Evolutionary conservation across 2,329 filamentous ascomycete species (phyloP).

Genomic region (Neophaeococcomyces mojaviensis): DNA sequence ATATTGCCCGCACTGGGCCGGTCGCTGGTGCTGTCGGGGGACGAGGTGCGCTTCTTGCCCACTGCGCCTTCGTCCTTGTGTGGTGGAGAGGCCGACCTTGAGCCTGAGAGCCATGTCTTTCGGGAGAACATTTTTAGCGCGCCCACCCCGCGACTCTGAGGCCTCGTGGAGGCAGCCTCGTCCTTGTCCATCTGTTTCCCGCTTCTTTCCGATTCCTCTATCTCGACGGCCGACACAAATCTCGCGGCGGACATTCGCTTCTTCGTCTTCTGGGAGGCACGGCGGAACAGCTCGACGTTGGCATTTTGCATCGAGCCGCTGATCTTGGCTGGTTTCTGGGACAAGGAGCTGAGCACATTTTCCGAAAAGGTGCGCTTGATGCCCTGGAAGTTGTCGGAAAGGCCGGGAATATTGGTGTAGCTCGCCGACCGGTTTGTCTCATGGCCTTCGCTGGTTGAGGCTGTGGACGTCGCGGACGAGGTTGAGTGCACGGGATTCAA

Average conservation of each 20-base stretch:
- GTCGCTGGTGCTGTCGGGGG: constrained; percentile 13
- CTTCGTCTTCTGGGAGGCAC: constrained; percentile 22
- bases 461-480: constrained; percentile 1
- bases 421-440: constrained; percentile 49
- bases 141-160: constrained; percentile 28
- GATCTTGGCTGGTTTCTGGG: constrained; percentile 12
- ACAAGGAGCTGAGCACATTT: constrained; percentile 30
- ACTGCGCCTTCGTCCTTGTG: constrained; percentile 26
- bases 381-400: constrained; percentile 30
- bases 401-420: constrained; percentile 47
- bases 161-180: constrained; percentile 11
- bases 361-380: constrained; percentile 46
- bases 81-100: constrained; percentile 41
- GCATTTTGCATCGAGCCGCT: constrained; percentile 15
- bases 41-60: constrained; percentile 18
- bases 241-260: constrained; percentile 27
- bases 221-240: constrained; percentile 29
- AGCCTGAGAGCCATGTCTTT: constrained; percentile 43
- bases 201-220: constrained; percentile 30
- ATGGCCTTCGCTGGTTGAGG: constrained; percentile 2
- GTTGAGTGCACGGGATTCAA: constrained; percentile 13
- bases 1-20: constrained; percentile 8
- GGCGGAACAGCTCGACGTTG: constrained; percentile 20
- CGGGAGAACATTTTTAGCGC: constrained; percentile 41
- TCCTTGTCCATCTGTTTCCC: constrained; percentile 18